Evolutionary conservation across 345 rosid species (phyloP).

Genomic region (Psidium friedrichsthalianum): DNA sequence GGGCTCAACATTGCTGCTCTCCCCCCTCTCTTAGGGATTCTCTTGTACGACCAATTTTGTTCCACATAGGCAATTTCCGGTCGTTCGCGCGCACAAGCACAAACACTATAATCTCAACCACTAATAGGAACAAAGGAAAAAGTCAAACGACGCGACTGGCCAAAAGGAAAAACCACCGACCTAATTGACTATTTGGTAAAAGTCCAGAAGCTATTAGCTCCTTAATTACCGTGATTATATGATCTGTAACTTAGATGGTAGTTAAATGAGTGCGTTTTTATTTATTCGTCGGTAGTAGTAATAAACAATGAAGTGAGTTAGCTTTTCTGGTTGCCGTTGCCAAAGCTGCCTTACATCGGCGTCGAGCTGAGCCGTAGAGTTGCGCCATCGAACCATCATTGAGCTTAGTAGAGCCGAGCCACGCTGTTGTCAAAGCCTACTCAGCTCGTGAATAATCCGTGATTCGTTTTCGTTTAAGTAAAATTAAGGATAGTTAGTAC

Average conservation of each 20-base stretch:
- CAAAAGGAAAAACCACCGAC: accelerated
- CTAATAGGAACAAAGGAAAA: not conserved
- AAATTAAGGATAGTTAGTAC: not conserved
- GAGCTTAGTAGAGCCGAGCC: not conserved
- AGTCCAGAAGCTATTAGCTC: not conserved
- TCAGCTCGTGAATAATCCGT: not conserved
- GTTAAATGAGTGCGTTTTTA: not conserved
- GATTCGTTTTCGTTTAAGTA: not conserved
- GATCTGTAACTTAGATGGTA: accelerated
- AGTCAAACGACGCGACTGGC: accelerated
- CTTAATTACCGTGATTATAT: not conserved
- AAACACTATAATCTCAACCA: not conserved
- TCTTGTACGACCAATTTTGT: no score
- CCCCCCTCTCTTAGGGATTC: no score
- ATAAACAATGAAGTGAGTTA: not conserved
- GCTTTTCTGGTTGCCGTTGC: not conserved
- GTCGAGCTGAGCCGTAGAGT: not conserved
- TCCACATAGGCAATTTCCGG: no score
- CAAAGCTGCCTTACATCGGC: not conserved
- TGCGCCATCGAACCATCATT: not conserved
- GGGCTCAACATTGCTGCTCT: no score
- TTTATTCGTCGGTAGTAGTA: not conserved
- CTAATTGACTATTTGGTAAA: not conserved
- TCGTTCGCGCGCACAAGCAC: no score
- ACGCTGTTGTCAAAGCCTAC: not conserved